Conservation (phyloP, 129 eudicot species). For the Tanacetum coccineum region DNA sequence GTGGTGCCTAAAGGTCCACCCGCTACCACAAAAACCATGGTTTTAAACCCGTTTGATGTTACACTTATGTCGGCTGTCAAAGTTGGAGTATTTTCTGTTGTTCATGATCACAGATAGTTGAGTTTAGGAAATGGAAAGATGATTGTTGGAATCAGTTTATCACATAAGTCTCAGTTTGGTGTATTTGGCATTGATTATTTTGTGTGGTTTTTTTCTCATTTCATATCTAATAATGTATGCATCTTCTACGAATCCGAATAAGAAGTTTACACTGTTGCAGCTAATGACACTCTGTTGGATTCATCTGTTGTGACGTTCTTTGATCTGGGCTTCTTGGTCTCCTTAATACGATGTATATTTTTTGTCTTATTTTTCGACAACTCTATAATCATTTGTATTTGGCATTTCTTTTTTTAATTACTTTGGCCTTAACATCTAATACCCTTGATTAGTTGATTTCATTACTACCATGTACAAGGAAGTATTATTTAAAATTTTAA, state of each 20-base stretch:
- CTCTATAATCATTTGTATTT: too few relatives aligned
- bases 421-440: too few relatives aligned
- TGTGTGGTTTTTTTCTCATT: neutral
- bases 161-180: conserved; percentile 60
- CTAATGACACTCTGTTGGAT: conserved; percentile 85
- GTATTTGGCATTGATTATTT: neutral
- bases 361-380: too few relatives aligned
- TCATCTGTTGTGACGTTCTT: conserved; percentile 51
- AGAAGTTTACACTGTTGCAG: conserved; percentile 75
- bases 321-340: too few relatives aligned
- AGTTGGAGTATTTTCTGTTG: conserved; percentile 94
- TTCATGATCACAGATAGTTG: conserved; percentile 84
- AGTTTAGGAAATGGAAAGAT: conserved; percentile 74
- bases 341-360: too few relatives aligned
- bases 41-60: conserved; percentile 87
- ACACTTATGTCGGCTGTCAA: conserved; percentile 86
- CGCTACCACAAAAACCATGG: conserved; percentile 84
- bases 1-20: conserved; percentile 98
- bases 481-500: too few relatives aligned
- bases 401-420: too few relatives aligned
- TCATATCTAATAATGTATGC: conserved; percentile 24
- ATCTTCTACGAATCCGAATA: conserved; percentile 77
- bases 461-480: too few relatives aligned
- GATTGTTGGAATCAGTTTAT: conserved; percentile 73
- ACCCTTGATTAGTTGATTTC: too few relatives aligned